phyloP scores from a whole-genome alignment of 495 filamentous ascomycete species.

The Chaetomium fimeti region DNA sequence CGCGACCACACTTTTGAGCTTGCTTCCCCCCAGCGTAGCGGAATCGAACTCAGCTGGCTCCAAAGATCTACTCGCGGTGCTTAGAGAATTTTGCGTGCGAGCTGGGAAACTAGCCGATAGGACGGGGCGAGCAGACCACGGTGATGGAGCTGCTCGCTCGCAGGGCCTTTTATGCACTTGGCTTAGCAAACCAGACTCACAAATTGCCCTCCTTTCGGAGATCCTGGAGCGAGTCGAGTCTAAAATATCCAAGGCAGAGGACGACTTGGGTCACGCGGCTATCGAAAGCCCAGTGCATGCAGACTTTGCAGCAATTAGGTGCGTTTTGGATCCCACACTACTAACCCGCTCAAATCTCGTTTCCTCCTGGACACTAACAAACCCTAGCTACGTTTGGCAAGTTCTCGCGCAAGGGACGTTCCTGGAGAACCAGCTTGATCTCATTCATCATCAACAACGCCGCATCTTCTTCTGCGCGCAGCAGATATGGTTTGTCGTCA shows the following conservation, averaged over 20 bases:
- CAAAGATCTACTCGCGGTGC: constrained; percentile 28
- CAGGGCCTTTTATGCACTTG: constrained; percentile 51
- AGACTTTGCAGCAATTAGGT: constrained; percentile 64
- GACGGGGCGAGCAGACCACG: constrained; percentile 80
- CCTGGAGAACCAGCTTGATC: constrained; percentile 38
- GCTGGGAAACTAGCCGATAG: constrained; percentile 57
- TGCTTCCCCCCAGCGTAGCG: constrained; percentile 34
- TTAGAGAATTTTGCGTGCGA: constrained; percentile 43
- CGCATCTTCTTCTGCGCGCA: constrained; percentile 58
- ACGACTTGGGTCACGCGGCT: constrained; percentile 59
- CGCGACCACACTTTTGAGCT: constrained; percentile 58
- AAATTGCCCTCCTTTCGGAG: constrained; percentile 44
- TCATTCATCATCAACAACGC: constrained; percentile 47
- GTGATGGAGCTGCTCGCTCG: constrained; percentile 74
- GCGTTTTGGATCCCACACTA: constrained; percentile 23
- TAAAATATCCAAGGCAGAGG: constrained; percentile 55
- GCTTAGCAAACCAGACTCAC: constrained; percentile 42
- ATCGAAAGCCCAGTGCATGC: constrained; percentile 68
- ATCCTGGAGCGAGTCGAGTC: constrained; percentile 54
- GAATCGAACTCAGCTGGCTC: constrained; percentile 6
- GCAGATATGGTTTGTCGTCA: constrained; percentile 71
- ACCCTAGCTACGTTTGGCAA: constrained; percentile 45
- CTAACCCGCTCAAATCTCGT: neutral
- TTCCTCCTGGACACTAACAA: constrained; percentile 18
- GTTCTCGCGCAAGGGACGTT: constrained; percentile 38